These are phyloP conservation scores for Talaromyces adpressus DNA, from an alignment of 495 filamentous ascomycete genomes.

Conservation along the genomic window DNA sequence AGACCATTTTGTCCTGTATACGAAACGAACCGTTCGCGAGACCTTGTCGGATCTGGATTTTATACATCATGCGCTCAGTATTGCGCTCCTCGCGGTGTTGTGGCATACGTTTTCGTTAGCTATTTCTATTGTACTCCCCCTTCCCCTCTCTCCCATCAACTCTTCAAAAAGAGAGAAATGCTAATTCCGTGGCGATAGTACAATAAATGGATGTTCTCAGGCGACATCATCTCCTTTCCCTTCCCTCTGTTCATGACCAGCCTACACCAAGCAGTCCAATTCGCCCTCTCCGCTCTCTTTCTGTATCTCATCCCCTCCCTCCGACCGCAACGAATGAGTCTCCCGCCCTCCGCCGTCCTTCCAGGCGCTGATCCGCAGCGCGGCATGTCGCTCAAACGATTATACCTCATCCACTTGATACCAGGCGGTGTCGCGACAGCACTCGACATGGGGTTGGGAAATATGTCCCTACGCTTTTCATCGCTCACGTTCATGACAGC, in stretches of 20 bases:
- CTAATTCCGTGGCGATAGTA: constrained; percentile 44
- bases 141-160: constrained; percentile 1
- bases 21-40: not conserved
- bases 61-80: constrained; percentile 52
- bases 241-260: constrained; percentile 82
- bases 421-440: constrained; percentile 79
- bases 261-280: constrained; percentile 81
- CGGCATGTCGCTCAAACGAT: constrained; percentile 63
- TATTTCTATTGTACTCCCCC: constrained; percentile 65
- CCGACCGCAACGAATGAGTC: constrained; percentile 43
- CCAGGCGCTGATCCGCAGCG: constrained; percentile 38
- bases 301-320: constrained; percentile 67
- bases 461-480: constrained; percentile 78
- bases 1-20: not conserved
- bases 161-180: not conserved
- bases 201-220: constrained; percentile 92
- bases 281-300: constrained; percentile 63
- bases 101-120: constrained; percentile 82
- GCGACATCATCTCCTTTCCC: constrained; percentile 61
- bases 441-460: constrained; percentile 80
- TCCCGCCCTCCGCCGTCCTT: constrained; percentile 30
- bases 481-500: constrained; percentile 85
- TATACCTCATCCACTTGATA: constrained; percentile 71
- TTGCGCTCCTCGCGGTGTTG: constrained; percentile 61
- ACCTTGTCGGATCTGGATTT: constrained; percentile 47